Conservation (phyloP, 805 yeast species). For the Nematodospora valgi region DNA sequence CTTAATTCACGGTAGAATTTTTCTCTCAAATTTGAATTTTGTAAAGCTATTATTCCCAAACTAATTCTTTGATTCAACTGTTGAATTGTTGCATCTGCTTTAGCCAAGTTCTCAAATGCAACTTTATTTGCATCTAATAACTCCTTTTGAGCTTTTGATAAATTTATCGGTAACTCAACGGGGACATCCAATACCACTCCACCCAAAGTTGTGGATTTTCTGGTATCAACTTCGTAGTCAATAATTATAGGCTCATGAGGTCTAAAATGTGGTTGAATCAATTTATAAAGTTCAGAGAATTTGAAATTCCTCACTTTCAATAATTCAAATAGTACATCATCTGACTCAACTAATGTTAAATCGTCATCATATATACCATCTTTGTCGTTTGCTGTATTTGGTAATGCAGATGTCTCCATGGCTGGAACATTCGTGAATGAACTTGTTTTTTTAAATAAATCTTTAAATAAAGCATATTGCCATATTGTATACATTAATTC, state of each 20-base stretch:
- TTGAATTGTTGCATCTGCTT: constrained; percentile 42
- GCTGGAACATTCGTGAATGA: constrained; percentile 35
- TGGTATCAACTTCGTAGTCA: constrained; percentile 73
- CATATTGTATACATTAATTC: constrained; percentile 77
- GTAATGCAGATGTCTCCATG: constrained; percentile 21
- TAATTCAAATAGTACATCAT: constrained; percentile 43
- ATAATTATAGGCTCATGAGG: constrained; percentile 81
- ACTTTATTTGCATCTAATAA: constrained; percentile 33
- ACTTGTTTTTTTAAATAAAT: constrained; percentile 40
- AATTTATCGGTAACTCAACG: constrained; percentile 37
- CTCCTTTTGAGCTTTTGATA: constrained; percentile 35
- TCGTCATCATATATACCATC: constrained; percentile 27
- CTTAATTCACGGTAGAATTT: constrained; percentile 74
- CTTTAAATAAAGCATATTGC: constrained; percentile 73
- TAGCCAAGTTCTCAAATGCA: constrained; percentile 41
- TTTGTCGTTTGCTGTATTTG: constrained; percentile 7
- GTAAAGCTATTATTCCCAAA: constrained; percentile 50
- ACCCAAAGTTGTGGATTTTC: constrained; percentile 74
- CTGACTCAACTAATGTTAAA: constrained; percentile 35
- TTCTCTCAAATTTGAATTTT: constrained; percentile 60
- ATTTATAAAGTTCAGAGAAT: constrained; percentile 70
- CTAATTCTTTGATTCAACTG: constrained; percentile 41
- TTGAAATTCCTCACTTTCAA: constrained; percentile 53
- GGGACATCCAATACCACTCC: constrained; percentile 74
- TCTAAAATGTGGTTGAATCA: constrained; percentile 62